A percentile compares a stretch with the other conserved stretches of the same genome.
These are phyloP conservation scores for Euphorbia pulcherrima DNA, from an alignment of 345 rosid genomes.

Conservation along the genomic window DNA sequence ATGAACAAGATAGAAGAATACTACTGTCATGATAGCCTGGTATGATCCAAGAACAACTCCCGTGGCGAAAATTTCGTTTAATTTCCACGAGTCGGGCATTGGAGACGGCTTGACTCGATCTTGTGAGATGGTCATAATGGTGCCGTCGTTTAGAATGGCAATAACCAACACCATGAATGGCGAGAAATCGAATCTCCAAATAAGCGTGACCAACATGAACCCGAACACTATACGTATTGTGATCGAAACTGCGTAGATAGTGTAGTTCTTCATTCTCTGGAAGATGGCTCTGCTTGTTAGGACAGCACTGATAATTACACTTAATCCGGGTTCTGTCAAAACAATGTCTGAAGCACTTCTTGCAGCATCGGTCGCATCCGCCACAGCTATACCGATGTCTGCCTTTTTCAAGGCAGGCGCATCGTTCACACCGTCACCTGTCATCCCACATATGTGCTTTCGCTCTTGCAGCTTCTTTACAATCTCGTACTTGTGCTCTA, in stretches of 20 bases:
- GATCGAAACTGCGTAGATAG: slow-evolving; percentile 94
- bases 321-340: slow-evolving; percentile 78
- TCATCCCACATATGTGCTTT: slow-evolving; percentile 90
- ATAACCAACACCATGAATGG: slow-evolving; percentile 97
- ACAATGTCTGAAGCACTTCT: slow-evolving; percentile 74
- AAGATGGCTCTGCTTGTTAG: slow-evolving; percentile 82
- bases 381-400: slow-evolving; percentile 91
- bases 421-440: slow-evolving; percentile 95
- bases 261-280: slow-evolving; percentile 96
- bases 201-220: slow-evolving; percentile 77
- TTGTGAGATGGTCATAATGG: slow-evolving; percentile 92
- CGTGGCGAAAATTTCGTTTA: slow-evolving; percentile 86
- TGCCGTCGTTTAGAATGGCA: slow-evolving; percentile 89
- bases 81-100: slow-evolving; percentile 90
- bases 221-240: slow-evolving; percentile 96
- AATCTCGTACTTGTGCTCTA: slow-evolving; percentile 94
- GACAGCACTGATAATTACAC: slow-evolving; percentile 90
- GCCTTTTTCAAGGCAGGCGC: slow-evolving; percentile 96
- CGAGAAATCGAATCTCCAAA: slow-evolving; percentile 84
- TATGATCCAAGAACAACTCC: slow-evolving; percentile 81
- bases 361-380: slow-evolving; percentile 92
- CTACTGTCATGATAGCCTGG: slow-evolving; percentile 71
- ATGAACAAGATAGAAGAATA: slow-evolving; percentile 76
- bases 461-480: slow-evolving; percentile 85
- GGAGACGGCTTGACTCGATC: slow-evolving; percentile 96